A percentile compares a stretch with the other conserved stretches of the same genome.
Evolutionary conservation across 495 filamentous ascomycete genomes (phyloP).

Genomic region (Penicillium chermesinum): DNA sequence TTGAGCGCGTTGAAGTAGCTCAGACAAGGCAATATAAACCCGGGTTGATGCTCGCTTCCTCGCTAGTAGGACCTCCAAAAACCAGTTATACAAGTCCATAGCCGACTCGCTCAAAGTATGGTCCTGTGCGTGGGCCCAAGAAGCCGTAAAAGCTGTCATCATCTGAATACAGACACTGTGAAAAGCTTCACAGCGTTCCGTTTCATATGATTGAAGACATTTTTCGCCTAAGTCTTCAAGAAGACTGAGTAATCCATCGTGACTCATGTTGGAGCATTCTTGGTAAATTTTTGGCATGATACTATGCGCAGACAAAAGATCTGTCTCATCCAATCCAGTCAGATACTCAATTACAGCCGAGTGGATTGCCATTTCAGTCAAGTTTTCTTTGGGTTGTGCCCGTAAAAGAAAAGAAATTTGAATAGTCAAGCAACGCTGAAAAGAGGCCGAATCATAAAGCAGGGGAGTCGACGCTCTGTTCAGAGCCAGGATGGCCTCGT

Average conservation of each 20-base stretch:
- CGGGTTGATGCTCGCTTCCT: slow-evolving; percentile 60
- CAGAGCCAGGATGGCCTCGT: slow-evolving; percentile 21
- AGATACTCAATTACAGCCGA: slow-evolving; percentile 54
- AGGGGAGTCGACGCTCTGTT: slow-evolving; percentile 28
- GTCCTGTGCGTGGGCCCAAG: slow-evolving; percentile 55
- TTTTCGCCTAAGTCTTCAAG: slow-evolving; percentile 51
- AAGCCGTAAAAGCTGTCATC: slow-evolving; percentile 56
- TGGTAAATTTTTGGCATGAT: slow-evolving; percentile 45
- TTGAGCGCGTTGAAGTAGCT: slow-evolving; percentile 63
- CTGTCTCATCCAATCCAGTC: slow-evolving; percentile 49
- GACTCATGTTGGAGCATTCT: slow-evolving; percentile 24
- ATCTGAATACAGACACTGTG: slow-evolving; percentile 64
- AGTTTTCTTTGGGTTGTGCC: slow-evolving; percentile 17
- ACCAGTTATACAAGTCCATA: slow-evolving; percentile 74
- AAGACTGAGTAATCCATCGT: slow-evolving; percentile 37
- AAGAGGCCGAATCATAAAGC: slow-evolving; percentile 27
- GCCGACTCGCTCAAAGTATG: slow-evolving; percentile 57
- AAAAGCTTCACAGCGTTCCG: slow-evolving; percentile 73
- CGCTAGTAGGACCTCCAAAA: slow-evolving; percentile 58
- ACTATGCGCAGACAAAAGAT: slow-evolving; percentile 52
- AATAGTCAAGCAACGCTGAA: slow-evolving; percentile 36
- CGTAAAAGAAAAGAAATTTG: slow-evolving; percentile 30
- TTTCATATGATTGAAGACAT: slow-evolving; percentile 58
- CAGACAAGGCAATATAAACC: slow-evolving; percentile 60
- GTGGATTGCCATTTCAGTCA: slow-evolving; percentile 25